Base-by-base conservation (phyloP, 1,284 basidiomycete species). In the Anthracocystis setariae region DNA sequence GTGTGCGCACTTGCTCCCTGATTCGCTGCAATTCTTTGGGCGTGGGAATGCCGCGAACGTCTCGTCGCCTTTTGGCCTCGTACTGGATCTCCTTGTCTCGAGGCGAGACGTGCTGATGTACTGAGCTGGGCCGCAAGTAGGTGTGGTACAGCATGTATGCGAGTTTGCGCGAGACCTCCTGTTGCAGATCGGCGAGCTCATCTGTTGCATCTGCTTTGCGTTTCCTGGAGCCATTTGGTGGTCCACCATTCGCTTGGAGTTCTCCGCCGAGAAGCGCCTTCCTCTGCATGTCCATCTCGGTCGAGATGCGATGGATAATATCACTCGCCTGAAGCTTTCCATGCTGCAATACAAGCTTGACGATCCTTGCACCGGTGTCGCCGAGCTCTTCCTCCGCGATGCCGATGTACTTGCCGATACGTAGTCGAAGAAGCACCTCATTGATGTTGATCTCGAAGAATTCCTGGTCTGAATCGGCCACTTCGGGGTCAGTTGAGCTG, bases 301-400 rank as follows among this genome's bases (percentile, higher is more conserved):
- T 46, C 13, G 57, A 44, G 46, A 86, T 85, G 18, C 92, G 80
- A 32, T 85, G 81, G 25, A 92, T 81, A 46, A 94, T 88, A 62
- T 92, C 90, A 74, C 88, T 88, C 8, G 90, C 87, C 49, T 89
- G 88, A 73, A 96, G 87, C 83, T 94, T 94, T 40, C 94, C 94
- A 78, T 93, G 90, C 77, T 93, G 88, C 51, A 95, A 85, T 37
- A 96, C 85, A 20, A 72, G 60, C 43, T 61, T 61, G 42, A 77
- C 63, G 35, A 79, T 70, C 24, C 54, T 33, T 44, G 88, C 87
- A 5, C 88, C 91, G 77, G 87, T 84, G 63, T 61, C 44, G 15
- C 80, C 91, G n/a, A 89, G 88, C 33, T 89, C 88, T 5, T 87
- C 88, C 45, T 88, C 87, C 3, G 91, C 89, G 79, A 93, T 90